A percentile compares a stretch with the other conserved stretches of the same genome.
Conservation (phyloP, 352 stramenopile species). For the Pythium rishiriense region DNA sequence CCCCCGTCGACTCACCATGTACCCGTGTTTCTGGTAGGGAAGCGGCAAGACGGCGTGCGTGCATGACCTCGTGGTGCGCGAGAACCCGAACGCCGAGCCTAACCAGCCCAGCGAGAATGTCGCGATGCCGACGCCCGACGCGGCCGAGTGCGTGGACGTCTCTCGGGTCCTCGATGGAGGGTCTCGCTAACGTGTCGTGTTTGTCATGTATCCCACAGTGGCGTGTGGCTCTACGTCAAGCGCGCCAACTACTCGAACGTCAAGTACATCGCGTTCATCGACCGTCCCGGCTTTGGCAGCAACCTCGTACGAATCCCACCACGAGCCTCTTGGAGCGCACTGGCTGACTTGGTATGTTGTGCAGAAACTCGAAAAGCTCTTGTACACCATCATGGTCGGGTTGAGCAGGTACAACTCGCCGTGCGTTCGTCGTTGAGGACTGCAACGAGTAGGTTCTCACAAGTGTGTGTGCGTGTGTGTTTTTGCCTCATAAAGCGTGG, state of each 20-base stretch:
- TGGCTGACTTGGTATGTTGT: not conserved
- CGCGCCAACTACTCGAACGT: slow-evolving; percentile 55
- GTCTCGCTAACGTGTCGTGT: not conserved
- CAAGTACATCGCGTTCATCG: slow-evolving; percentile 74
- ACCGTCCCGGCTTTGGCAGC: slow-evolving; percentile 49
- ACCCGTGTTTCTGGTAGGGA: too few species aligned
- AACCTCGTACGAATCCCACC: slow-evolving; percentile 20
- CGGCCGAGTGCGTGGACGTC: slow-evolving; percentile 5
- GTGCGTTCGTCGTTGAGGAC: too few species aligned
- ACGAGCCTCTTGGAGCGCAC: not conserved
- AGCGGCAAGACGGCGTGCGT: slow-evolving; percentile 57
- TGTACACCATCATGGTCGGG: slow-evolving; percentile 67
- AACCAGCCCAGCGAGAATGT: not conserved
- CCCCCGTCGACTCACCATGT: too few species aligned
- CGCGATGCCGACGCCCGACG: slow-evolving; percentile 7
- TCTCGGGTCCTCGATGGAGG: not conserved
- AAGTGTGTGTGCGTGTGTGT: not conserved
- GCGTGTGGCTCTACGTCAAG: slow-evolving; percentile 79
- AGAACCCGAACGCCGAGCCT: slow-evolving; percentile 23
- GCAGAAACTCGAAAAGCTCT: slow-evolving; percentile 51
- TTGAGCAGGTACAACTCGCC: slow-evolving; percentile 49
- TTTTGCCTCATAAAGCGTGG: slow-evolving; percentile 38
- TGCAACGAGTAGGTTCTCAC: too few species aligned
- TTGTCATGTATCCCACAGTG: slow-evolving; percentile 16
- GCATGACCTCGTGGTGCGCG: slow-evolving; percentile 41